These are phyloP conservation scores for Neopestalotiopsis sp. DNA, from an alignment of 2,329 filamentous ascomycete species.

Conservation along the genomic window DNA sequence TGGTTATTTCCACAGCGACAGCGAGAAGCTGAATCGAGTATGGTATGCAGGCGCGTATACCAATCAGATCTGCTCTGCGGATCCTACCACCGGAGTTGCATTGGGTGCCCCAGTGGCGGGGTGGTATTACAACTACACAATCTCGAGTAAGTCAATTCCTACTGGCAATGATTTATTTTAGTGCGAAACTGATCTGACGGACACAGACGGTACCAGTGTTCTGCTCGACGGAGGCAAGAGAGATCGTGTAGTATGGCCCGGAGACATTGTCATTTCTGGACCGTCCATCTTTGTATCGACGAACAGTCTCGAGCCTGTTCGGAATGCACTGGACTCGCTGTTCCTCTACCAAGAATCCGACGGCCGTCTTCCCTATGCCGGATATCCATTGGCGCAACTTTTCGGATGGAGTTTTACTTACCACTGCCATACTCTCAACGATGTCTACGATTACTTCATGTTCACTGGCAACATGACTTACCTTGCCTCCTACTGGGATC, in stretches of 20 bases:
- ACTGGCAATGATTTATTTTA: neutral
- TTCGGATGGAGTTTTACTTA: neutral
- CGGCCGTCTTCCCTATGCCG: neutral
- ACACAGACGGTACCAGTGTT: conserved; percentile 12
- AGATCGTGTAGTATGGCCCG: conserved; percentile 61
- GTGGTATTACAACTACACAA: neutral
- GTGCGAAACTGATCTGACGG: neutral
- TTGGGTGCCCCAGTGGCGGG: neutral
- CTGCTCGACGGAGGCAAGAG: conserved; percentile 56
- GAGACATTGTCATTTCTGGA: conserved; percentile 59
- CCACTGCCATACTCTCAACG: conserved; percentile 52
- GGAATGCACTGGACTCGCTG: conserved; percentile 44
- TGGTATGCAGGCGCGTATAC: conserved; percentile 63
- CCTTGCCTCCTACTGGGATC: conserved; percentile 49
- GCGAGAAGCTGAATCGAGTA: conserved; percentile 55
- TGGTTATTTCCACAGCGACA: conserved; percentile 57
- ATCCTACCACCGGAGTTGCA: neutral
- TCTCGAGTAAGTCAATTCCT: neutral
- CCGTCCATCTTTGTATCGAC: conserved; percentile 55
- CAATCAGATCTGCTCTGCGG: conserved; percentile 41
- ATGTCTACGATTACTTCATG: conserved; percentile 61
- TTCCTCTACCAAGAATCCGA: conserved; percentile 37
- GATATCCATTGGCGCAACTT: neutral
- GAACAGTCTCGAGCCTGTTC: conserved; percentile 41
- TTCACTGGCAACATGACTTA: conserved; percentile 58